Conservation (phyloP, 306 rosid genomes). For the Echinosophora koreensis region DNA sequence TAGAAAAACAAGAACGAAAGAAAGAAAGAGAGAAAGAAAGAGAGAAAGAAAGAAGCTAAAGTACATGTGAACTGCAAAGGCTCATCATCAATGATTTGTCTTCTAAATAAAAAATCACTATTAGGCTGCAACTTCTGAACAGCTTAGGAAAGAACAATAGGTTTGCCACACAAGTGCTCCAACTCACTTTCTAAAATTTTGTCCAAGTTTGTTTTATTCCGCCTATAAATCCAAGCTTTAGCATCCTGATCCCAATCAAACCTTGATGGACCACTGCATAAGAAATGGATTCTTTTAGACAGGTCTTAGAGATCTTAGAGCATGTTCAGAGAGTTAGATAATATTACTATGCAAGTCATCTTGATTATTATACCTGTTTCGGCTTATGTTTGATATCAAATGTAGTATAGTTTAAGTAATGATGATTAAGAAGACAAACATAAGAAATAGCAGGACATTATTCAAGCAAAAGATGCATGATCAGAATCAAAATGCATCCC, state of each 20-base stretch:
- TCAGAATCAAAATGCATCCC: slow-evolving; percentile 18
- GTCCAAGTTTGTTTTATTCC: slow-evolving; percentile 69
- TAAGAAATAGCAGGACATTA: background rate
- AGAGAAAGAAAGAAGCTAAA: background rate
- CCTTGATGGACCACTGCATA: slow-evolving; percentile 86
- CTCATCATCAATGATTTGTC: slow-evolving; percentile 28
- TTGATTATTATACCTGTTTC: slow-evolving; percentile 2
- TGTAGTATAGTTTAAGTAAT: background rate
- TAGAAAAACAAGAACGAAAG: no score
- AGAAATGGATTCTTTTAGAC: slow-evolving; percentile 25
- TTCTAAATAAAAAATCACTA: slow-evolving; percentile 5
- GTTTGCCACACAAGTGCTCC: slow-evolving; percentile 75
- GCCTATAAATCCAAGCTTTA: slow-evolving; percentile 82
- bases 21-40: background rate
- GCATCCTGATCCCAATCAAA: slow-evolving; percentile 85
- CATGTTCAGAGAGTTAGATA: background rate
- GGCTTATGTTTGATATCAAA: background rate
- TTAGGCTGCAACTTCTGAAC: slow-evolving; percentile 10
- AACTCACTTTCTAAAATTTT: slow-evolving; percentile 68
- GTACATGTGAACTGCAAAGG: background rate
- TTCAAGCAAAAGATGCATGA: slow-evolving; percentile 2
- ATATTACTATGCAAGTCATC: background rate
- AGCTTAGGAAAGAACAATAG: slow-evolving; percentile 65
- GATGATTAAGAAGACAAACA: background rate
- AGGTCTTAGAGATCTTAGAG: slow-evolving; percentile 8